Conservation (phyloP, 108 stramenopile species). For the Fragilaria crotonensis region DNA sequence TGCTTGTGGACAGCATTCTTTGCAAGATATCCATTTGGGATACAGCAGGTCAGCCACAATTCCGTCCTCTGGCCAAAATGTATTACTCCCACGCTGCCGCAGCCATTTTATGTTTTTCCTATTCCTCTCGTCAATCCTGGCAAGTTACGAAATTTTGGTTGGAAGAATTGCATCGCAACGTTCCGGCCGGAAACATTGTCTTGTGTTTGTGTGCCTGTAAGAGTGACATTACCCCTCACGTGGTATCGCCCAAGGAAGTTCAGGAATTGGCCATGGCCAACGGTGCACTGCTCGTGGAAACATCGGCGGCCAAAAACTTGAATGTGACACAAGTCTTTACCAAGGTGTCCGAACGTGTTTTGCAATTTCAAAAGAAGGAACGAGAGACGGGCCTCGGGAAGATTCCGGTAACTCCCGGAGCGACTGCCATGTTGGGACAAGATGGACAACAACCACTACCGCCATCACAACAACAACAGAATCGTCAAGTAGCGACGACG, state of each 20-base stretch:
- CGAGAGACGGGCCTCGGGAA: not conserved
- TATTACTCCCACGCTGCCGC: constrained; percentile 71
- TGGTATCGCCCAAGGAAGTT: constrained; percentile 41
- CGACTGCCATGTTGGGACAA: constrained; percentile 1
- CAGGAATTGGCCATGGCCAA: constrained; percentile 41
- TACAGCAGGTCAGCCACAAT: constrained; percentile 66
- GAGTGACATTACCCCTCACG: constrained; percentile 35
- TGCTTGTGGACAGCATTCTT: constrained; percentile 45
- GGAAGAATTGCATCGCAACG: constrained; percentile 19
- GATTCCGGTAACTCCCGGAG: constrained; percentile 4
- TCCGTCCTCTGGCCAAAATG: constrained; percentile 53
- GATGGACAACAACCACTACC: too few relatives aligned
- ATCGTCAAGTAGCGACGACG: not conserved
- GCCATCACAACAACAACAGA: too few relatives aligned
- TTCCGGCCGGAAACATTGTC: constrained; percentile 32
- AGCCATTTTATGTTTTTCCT: constrained; percentile 72
- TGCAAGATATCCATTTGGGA: constrained; percentile 86
- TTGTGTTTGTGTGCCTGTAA: constrained; percentile 73
- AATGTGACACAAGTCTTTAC: constrained; percentile 55
- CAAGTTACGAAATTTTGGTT: constrained; percentile 40
- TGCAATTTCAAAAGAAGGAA: constrained; percentile 17
- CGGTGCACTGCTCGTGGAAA: constrained; percentile 57
- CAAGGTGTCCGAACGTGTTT: constrained; percentile 45
- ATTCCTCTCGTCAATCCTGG: constrained; percentile 40
- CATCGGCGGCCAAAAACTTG: constrained; percentile 60